Evolutionary conservation across 345 rosid species (phyloP).

Genomic region (Crucihimalaya himalaica): DNA sequence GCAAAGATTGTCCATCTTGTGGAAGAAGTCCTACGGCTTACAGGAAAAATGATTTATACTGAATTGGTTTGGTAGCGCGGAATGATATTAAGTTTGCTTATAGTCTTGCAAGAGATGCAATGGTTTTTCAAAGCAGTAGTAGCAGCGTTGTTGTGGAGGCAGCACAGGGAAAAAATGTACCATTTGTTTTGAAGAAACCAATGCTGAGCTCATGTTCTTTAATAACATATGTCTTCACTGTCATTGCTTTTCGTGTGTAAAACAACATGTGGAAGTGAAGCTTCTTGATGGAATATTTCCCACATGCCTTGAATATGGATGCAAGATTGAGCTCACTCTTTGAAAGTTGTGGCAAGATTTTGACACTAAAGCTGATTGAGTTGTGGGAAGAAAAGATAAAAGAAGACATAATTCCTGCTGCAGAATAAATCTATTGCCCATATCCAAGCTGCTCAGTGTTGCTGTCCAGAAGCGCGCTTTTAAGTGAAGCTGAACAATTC

Average conservation of each 20-base stretch:
- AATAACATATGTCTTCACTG: neutral
- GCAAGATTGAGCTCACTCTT: constrained; percentile 53
- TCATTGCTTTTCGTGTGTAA: neutral
- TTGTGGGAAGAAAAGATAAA: neutral
- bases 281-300: constrained; percentile 40
- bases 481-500: neutral
- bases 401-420: neutral
- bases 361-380: constrained; percentile 53
- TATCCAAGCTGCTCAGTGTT: neutral
- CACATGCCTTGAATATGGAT: constrained; percentile 59
- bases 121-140: neutral
- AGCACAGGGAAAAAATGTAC: neutral
- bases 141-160: neutral
- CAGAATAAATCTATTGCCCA: neutral
- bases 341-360: constrained; percentile 50
- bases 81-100: neutral
- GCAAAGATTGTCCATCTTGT: neutral
- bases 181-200: neutral
- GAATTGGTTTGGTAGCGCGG: neutral
- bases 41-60: neutral
- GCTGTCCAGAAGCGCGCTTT: neutral
- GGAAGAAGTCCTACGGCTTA: neutral
- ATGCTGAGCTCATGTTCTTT: neutral
- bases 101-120: neutral
- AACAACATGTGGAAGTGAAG: neutral